Base-by-base conservation (phyloP, 805 yeast species). In the Ogataea glucozyma region DNA sequence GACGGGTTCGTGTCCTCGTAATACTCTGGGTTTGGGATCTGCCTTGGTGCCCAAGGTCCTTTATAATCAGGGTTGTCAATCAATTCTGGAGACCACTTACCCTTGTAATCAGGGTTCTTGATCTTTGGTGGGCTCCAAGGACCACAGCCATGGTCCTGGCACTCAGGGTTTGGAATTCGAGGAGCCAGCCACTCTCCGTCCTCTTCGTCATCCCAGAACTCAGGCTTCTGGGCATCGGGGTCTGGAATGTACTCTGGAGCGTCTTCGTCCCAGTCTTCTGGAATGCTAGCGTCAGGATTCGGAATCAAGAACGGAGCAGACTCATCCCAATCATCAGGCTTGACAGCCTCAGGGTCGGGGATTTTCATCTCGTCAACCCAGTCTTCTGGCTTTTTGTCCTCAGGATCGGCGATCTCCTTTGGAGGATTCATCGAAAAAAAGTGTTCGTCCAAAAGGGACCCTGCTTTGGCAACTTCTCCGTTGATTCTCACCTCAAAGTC, bases 271-370 rank as follows among this genome's bases (percentile, higher is more conserved):
- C 97, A 90, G 48, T 76, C 83, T 20, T 66, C 83, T 6, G 97
- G 97, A 62, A 78, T 84, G 6, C 36, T 56, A 6, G 83, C 85
- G 4, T 69, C 65, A 14, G 89, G 85, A 62, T 90, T 93, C 10
- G 77, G 70, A 46, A 90, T 83, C 56, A 67, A 58, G 48, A 64
- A 60, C 16, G 87, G 91, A 43, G 79, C 83, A 39, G 66, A 70
- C 60, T 80, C 89, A 58, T 88, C 95, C 86, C 95, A 90, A 58
- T 85, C 93, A 4, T 67, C 87, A 7, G 97, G 97, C 64, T 88
- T 87, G 26, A 43, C 64, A 13, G 79, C 71, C 4, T 67, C 67
- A 19, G 89, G 88, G 64, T 90, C 97, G 18, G 81, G 77, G 40
- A 90, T 84, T 30, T 54, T 57, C 47, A 68, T 71, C 24, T 76